These are phyloP conservation scores for Zymoseptoria brevis DNA, from an alignment of 2,329 filamentous ascomycete genomes.

Conservation along the genomic window DNA sequence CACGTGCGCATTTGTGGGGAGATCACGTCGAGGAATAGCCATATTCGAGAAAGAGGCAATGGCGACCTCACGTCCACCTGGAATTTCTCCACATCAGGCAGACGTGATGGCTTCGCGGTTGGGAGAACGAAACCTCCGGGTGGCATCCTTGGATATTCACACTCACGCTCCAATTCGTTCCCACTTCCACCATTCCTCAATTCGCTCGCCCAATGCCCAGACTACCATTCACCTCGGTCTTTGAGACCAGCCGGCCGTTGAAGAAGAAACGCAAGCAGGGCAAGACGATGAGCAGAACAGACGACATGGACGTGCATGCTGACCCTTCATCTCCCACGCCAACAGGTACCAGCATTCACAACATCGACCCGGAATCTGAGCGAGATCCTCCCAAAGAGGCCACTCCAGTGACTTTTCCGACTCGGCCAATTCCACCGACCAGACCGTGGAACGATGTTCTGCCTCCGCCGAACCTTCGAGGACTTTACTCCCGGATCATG, in stretches of 20 bases:
- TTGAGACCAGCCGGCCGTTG: neutral
- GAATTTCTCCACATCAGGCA: neutral
- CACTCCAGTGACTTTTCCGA: constrained; percentile 23
- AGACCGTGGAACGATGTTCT: constrained; percentile 12
- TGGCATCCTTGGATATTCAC: too few relatives aligned
- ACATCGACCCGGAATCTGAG: constrained; percentile 21
- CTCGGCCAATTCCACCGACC: constrained; percentile 1
- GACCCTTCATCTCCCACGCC: neutral
- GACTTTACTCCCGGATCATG: constrained; percentile 36
- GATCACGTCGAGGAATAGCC: neutral
- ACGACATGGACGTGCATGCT: neutral
- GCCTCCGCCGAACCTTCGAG: constrained; percentile 33
- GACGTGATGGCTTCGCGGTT: neutral
- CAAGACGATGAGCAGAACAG: neutral
- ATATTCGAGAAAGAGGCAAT: neutral
- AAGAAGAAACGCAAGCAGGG: neutral
- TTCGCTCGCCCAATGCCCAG: neutral
- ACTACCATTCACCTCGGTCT: neutral
- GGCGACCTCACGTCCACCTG: neutral
- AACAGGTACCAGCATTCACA: constrained; percentile 12
- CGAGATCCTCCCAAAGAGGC: constrained; percentile 23
- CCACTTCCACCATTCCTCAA: neutral
- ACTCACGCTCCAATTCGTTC: neutral
- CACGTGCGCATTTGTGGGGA: neutral
- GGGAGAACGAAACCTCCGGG: neutral